These are phyloP conservation scores for Magnusiomyces ingens DNA, from an alignment of 1,139 yeast genomes.

Conservation along the genomic window DNA sequence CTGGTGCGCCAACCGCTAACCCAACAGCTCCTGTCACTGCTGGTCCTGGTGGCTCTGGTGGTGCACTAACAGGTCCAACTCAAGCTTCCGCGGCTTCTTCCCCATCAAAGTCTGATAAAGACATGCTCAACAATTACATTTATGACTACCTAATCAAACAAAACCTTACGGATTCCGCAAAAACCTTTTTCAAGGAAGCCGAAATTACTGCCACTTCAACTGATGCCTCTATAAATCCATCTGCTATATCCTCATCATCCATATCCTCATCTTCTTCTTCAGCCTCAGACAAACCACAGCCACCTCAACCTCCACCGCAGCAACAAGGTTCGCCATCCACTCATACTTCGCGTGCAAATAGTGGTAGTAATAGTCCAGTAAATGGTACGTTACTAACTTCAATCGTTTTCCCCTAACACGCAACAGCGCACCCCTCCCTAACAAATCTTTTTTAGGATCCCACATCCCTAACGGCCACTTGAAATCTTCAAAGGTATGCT, in stretches of 20 bases:
- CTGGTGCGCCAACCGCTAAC: neutral
- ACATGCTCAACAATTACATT: slow-evolving; percentile 73
- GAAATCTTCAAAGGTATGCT: no score
- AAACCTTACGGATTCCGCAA: slow-evolving; percentile 64
- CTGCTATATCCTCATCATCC: neutral
- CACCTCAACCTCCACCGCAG: slow-evolving; percentile 34
- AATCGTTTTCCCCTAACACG: no score
- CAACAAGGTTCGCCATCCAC: neutral
- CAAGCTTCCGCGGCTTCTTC: neutral
- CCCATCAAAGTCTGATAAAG: slow-evolving; percentile 35
- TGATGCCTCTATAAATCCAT: slow-evolving; percentile 7
- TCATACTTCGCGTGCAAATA: neutral
- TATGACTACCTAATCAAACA: slow-evolving; percentile 80
- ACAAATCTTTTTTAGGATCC: no score
- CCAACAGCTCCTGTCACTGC: neutral
- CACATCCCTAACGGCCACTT: no score
- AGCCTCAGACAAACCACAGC: slow-evolving; percentile 26
- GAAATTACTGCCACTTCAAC: slow-evolving; percentile 32
- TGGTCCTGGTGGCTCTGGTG: neutral
- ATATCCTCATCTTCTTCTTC: slow-evolving; percentile 4
- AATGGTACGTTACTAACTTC: neutral
- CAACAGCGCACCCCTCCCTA: no score
- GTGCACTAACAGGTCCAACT: neutral
- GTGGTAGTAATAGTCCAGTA: slow-evolving; percentile 8
- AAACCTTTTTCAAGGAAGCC: slow-evolving; percentile 66